Conservation (phyloP, 2,329 filamentous ascomycete genomes). For the Beauveria rudraprayagi region DNA sequence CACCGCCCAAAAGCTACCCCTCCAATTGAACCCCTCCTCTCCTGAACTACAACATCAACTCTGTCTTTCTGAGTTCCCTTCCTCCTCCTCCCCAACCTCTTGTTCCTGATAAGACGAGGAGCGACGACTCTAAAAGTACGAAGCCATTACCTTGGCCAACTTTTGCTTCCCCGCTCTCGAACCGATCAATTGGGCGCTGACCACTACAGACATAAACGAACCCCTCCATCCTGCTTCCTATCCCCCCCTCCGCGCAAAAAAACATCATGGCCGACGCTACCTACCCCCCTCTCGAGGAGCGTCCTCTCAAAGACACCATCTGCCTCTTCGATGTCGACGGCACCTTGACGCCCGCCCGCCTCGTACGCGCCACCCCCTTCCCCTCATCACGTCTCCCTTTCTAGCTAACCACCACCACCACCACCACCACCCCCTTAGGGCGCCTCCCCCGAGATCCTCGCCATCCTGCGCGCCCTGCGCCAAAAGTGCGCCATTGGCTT, state of each 20-base stretch:
- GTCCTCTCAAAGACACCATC: constrained; percentile 87
- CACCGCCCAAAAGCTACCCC: constrained; percentile 6
- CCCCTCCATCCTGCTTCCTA: no score
- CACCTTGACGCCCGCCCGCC: constrained; percentile 76
- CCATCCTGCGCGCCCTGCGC: constrained; percentile 69
- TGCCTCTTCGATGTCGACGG: constrained; percentile 94
- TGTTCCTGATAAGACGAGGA: no score
- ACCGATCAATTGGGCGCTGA: not conserved
- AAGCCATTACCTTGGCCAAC: no score
- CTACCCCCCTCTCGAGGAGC: constrained; percentile 71
- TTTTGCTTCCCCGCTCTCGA: no score
- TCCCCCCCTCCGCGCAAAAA: no score
- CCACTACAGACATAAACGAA: not conserved
- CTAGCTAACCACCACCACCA: not conserved
- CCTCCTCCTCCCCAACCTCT: no score
- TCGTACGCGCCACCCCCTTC: constrained; percentile 41
- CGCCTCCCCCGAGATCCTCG: constrained; percentile 74
- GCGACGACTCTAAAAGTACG: no score
- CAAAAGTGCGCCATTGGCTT: constrained; percentile 84
- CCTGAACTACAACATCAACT: no score
- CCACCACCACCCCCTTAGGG: constrained; percentile 34
- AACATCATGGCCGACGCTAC: constrained; percentile 33
- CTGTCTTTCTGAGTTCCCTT: not conserved
- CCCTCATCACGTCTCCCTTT: not conserved
- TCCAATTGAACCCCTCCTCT: constrained; percentile 4